Percentiles rank a stretch among this genome's conserved stretches.
phyloP scores from a whole-genome alignment of 495 filamentous ascomycete genomes.

The Penicillium manginii region DNA sequence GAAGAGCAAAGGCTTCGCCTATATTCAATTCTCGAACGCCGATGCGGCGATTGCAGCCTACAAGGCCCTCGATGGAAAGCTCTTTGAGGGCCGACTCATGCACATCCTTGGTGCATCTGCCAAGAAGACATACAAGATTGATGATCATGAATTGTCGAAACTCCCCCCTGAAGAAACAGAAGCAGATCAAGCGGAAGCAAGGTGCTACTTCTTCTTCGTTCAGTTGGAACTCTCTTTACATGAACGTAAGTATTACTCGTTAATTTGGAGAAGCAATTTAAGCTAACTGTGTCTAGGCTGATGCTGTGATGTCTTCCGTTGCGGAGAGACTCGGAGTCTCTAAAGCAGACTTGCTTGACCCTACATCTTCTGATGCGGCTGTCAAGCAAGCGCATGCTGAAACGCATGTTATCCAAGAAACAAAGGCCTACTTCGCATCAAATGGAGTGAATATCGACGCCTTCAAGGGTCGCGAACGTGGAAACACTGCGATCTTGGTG shows the following conservation, averaged over 20 bases:
- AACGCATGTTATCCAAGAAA: constrained; percentile 94
- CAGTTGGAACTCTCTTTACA: constrained; percentile 97
- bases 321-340: constrained; percentile 83
- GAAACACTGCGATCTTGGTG: constrained; percentile 85
- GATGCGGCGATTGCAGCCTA: constrained; percentile 77
- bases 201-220: constrained; percentile 77
- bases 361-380: constrained; percentile 88
- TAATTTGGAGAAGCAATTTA: neutral
- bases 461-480: constrained; percentile 81
- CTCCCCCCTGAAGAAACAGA: constrained; percentile 94
- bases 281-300: constrained; percentile 55
- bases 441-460: constrained; percentile 90
- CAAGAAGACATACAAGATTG: constrained; percentile 78
- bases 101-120: constrained; percentile 83
- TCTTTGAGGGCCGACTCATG: constrained; percentile 88
- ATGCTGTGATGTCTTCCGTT: constrained; percentile 91
- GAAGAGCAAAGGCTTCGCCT: constrained; percentile 83
- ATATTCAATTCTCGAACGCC: constrained; percentile 73
- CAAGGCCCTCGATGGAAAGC: constrained; percentile 71
- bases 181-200: constrained; percentile 79
- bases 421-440: constrained; percentile 82
- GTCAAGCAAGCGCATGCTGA: constrained; percentile 97
- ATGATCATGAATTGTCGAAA: constrained; percentile 86
- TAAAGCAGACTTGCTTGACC: constrained; percentile 90
- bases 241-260: constrained; percentile 69